Conservation (phyloP, 2,329 filamentous ascomycete genomes). For the Chaetothyriales sp. region DNA sequence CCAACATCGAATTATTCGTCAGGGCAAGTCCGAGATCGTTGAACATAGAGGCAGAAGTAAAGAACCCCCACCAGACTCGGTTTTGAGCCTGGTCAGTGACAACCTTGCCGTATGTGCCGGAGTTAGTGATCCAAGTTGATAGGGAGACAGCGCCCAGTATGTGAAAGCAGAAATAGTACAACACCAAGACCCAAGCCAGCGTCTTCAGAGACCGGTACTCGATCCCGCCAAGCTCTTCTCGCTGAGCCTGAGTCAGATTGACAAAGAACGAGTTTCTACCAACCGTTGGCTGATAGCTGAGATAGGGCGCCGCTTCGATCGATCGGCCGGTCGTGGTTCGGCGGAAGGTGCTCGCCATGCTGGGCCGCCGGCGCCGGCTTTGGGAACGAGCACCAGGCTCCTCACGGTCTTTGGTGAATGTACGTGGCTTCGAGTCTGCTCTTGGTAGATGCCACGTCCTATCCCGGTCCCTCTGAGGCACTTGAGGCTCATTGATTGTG, state of each 20-base stretch:
- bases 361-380: constrained; percentile 33
- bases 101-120: constrained; percentile 45
- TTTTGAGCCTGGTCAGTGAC: constrained; percentile 48
- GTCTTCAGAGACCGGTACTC: constrained; percentile 89
- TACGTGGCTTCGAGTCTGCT: constrained; percentile 9
- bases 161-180: constrained; percentile 74
- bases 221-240: constrained; percentile 89
- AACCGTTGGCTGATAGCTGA: constrained; percentile 86
- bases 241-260: constrained; percentile 73
- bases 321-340: constrained; percentile 35
- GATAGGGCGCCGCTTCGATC: constrained; percentile 55
- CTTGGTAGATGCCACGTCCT: constrained; percentile 11
- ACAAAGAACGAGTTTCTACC: constrained; percentile 87
- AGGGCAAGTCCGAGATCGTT: constrained; percentile 91
- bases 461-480: constrained; percentile 25
- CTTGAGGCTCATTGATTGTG: constrained; percentile 33
- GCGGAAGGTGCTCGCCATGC: constrained; percentile 27
- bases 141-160: constrained; percentile 58
- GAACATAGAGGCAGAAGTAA: constrained; percentile 74
- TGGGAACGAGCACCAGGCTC: constrained; percentile 5
- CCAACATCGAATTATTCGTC: constrained; percentile 76
- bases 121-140: constrained; percentile 63
- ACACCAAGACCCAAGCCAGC: constrained; percentile 58
- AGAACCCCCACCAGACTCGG: constrained; percentile 79
- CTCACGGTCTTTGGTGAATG: constrained; percentile 6